Evolutionary conservation across 129 eudicot genomes (phyloP).

Genomic region (Artemisia annua): DNA sequence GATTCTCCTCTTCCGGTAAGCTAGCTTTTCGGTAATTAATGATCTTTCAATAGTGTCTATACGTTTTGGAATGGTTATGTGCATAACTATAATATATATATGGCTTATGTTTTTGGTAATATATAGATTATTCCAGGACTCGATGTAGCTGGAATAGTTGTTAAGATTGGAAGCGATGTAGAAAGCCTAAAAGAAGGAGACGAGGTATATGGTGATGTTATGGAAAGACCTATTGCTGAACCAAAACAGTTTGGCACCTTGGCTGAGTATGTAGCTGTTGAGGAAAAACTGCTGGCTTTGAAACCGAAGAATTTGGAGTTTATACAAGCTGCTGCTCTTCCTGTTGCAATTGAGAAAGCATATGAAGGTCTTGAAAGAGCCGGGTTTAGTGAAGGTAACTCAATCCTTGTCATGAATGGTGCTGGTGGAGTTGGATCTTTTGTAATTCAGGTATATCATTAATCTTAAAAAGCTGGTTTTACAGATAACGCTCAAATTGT

Average conservation of each 20-base stretch:
- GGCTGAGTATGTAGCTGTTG: slow-evolving; percentile 85
- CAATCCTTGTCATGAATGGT: slow-evolving; percentile 83
- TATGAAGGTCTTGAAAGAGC: slow-evolving; percentile 84
- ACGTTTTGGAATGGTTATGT: not conserved
- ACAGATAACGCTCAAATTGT: no score
- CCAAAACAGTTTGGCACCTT: slow-evolving; percentile 79
- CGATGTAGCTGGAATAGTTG: slow-evolving; percentile 87
- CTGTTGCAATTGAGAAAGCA: slow-evolving; percentile 85
- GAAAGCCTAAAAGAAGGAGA: slow-evolving; percentile 82
- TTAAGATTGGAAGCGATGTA: slow-evolving; percentile 79
- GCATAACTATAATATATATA: not conserved
- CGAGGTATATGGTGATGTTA: slow-evolving; percentile 75
- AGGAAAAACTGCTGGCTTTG: slow-evolving; percentile 70
- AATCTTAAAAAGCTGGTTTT: not conserved
- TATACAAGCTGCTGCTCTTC: slow-evolving; percentile 75
- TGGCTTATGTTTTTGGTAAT: slow-evolving; percentile 16
- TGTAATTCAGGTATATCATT: slow-evolving; percentile 62
- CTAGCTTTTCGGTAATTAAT: not conserved
- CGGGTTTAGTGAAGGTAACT: slow-evolving; percentile 65
- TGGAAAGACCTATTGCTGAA: slow-evolving; percentile 53
- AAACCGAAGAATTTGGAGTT: slow-evolving; percentile 73
- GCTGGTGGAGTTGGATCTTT: slow-evolving; percentile 96
- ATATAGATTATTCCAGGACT: slow-evolving; percentile 90
- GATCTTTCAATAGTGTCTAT: not conserved
- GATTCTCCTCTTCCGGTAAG: slow-evolving; percentile 90